These are phyloP conservation scores for Fusarium sp. DNA, from an alignment of 2,329 filamentous ascomycete species.

Conservation along the genomic window DNA sequence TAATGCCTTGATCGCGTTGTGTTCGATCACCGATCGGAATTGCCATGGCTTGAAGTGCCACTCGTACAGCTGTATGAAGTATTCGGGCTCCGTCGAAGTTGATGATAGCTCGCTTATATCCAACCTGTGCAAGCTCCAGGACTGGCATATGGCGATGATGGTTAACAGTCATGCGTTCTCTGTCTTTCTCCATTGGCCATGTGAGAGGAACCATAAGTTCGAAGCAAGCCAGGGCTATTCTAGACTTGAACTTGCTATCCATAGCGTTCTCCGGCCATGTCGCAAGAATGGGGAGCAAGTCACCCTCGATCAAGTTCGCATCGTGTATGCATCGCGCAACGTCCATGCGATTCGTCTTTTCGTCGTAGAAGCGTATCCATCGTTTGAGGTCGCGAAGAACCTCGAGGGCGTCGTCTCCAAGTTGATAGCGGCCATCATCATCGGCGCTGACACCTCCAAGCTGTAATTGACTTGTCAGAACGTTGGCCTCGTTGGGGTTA, in stretches of 20 bases:
- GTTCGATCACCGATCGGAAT: slow-evolving; percentile 79
- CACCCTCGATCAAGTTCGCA: slow-evolving; percentile 89
- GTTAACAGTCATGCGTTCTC: slow-evolving; percentile 87
- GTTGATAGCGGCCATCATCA: slow-evolving; percentile 83
- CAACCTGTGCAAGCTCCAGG: slow-evolving; percentile 85
- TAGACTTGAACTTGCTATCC: slow-evolving; percentile 79
- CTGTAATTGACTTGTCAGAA: slow-evolving; percentile 57
- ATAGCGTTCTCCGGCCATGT: slow-evolving; percentile 79
- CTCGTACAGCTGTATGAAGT: slow-evolving; percentile 81
- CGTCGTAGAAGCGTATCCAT: slow-evolving; percentile 95
- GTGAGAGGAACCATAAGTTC: slow-evolving; percentile 93
- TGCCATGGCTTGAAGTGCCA: slow-evolving; percentile 88
- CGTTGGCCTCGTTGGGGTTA: background rate
- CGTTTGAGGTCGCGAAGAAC: slow-evolving; percentile 92
- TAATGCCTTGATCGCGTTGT: slow-evolving; percentile 87
- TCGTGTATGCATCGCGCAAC: slow-evolving; percentile 93
- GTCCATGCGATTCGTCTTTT: slow-evolving; percentile 92
- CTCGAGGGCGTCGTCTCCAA: slow-evolving; percentile 92
- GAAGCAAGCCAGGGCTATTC: slow-evolving; percentile 85
- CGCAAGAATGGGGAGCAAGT: slow-evolving; percentile 89
- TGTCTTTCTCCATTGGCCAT: slow-evolving; percentile 87
- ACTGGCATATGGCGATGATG: slow-evolving; percentile 93
- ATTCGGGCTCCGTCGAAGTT: slow-evolving; percentile 83
- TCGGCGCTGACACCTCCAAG: slow-evolving; percentile 85
- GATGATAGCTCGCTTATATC: slow-evolving; percentile 89